Evolutionary conservation across 495 filamentous ascomycete species (phyloP).

Genomic region (Copromyces sp.): DNA sequence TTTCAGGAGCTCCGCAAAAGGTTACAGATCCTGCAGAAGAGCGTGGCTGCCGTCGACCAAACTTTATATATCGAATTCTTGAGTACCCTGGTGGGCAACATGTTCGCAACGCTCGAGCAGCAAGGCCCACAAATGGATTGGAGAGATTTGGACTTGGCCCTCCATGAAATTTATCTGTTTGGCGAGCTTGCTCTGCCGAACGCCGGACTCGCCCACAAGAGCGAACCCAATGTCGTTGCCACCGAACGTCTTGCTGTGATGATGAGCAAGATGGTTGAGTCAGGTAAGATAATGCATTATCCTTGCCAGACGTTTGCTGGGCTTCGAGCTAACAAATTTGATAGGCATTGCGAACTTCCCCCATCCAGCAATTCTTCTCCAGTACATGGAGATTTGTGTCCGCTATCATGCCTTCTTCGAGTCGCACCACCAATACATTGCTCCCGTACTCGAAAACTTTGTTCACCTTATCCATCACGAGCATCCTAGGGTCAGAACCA

Average conservation of each 20-base stretch:
- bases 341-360: conserved; percentile 71
- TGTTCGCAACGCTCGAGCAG: conserved; percentile 65
- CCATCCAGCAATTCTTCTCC: conserved; percentile 84
- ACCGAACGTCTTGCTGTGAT: conserved; percentile 71
- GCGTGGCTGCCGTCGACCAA: conserved; percentile 76
- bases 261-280: conserved; percentile 92
- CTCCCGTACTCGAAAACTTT: conserved; percentile 83
- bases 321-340: conserved; percentile 12
- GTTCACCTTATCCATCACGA: conserved; percentile 80
- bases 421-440: conserved; percentile 63
- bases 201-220: conserved; percentile 74
- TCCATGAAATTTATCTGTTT: conserved; percentile 95
- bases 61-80: conserved; percentile 75
- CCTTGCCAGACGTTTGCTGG: not conserved
- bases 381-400: conserved; percentile 97
- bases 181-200: conserved; percentile 82
- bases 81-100: conserved; percentile 68
- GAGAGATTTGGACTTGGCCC: conserved; percentile 90
- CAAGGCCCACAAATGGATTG: conserved; percentile 70
- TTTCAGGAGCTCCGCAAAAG: conserved; percentile 88
- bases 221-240: conserved; percentile 60
- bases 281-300: conserved; percentile 45
- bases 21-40: conserved; percentile 82
- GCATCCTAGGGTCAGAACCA: conserved; percentile 69
- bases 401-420: conserved; percentile 93